Evolutionary conservation across 1,284 basidiomycete genomes (phyloP), one percentile per base, ranked within the genome.

Genomic region (Rhodotorula mucilaginosa): DNA sequence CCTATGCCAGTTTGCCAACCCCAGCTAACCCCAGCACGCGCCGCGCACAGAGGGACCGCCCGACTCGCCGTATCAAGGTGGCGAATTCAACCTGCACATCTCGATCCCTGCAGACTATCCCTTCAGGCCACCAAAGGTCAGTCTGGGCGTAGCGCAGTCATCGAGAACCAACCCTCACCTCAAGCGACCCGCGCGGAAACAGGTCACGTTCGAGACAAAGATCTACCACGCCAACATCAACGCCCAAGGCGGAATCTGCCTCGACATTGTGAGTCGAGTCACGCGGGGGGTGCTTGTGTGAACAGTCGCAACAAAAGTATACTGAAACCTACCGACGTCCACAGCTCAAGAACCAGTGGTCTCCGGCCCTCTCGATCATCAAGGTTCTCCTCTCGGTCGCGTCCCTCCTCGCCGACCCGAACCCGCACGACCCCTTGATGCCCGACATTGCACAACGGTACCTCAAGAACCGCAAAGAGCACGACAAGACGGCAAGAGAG

Each of bases 341-440:
- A 39, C 58, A 72, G 67, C 70, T 79, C 52, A 78, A 78, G 66
- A 74, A 74, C 56, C 77, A 97, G 82, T 97, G 94, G 94, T 93
- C 90, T 74, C 97, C 97, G 61, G 97, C 97, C 61, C 85, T 99
- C 18, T 72, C 74, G 59, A 76, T 76, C 61, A 51, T 76, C 67
- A 76, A 76, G 49, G 75, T 76, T 49, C 82, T 97, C 47, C 86
- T 97, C 79, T 96, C 92, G 80, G 95, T 97, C 80, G 96, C 92
- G 79, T 97, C 95, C 77, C 94, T 97, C 91, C 84, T 97, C 79
- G 96, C 93, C 61, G 95, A 97, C 82, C 94, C 94, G 77, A 97
- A 97, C 84, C 94, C 94, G 47, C 71, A 96, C 82, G 94, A 97
- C 81, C 94, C 88, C n/a, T 80, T 86, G 62, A 84, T 86, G 47